phyloP scores from a whole-genome alignment of 176 grass and related monocot species.

The Lolium rigidum region DNA sequence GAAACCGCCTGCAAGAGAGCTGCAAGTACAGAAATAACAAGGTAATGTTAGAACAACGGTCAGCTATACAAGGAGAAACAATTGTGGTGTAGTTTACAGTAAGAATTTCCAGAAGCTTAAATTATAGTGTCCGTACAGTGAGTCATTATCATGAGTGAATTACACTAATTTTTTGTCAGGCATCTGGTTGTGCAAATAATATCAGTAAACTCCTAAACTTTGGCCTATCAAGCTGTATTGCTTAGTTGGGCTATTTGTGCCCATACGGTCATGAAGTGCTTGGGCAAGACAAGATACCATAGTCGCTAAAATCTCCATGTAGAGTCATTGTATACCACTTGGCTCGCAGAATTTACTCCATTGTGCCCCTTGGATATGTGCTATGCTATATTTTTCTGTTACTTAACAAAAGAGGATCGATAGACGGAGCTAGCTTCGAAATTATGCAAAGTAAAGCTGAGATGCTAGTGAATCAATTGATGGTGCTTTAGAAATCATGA shows the following conservation, averaged over 20 bases:
- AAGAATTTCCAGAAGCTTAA: background rate
- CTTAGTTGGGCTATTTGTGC: background rate
- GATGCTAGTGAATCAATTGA: background rate
- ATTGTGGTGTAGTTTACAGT: background rate
- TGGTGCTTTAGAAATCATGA: conserved; percentile 1
- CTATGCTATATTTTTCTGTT: background rate
- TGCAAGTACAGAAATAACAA: conserved; percentile 57
- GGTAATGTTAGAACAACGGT: conserved; percentile 30
- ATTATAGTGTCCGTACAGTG: background rate
- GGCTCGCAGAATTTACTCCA: background rate
- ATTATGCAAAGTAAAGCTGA: background rate
- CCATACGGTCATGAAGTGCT: background rate
- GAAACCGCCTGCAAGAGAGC: conserved; percentile 92
- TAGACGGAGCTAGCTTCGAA: background rate
- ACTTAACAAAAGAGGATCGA: background rate
- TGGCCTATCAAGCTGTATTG: background rate
- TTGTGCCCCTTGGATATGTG: background rate
- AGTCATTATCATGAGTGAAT: background rate
- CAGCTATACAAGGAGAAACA: conserved; percentile 26
- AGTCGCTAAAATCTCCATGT: background rate
- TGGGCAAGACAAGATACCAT: background rate
- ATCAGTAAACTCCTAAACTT: background rate
- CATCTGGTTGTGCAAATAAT: background rate
- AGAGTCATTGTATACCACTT: background rate
- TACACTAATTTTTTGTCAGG: background rate